phyloP scores from a whole-genome alignment of 352 stramenopile genomes.

The Phytophthora kernoviae region DNA sequence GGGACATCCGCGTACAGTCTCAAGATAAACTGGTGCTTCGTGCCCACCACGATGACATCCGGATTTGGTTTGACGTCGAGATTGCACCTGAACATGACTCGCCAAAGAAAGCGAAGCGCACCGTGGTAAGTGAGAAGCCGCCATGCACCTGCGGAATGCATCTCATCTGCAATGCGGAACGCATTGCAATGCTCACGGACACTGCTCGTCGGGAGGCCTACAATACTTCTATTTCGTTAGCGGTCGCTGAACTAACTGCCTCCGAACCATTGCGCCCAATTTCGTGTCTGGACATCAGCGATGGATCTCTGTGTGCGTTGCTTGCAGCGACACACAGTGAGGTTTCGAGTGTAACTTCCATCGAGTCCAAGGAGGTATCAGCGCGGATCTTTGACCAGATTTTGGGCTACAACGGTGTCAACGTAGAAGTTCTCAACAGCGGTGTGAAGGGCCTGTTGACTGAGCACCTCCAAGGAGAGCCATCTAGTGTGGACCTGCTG shows the following conservation, averaged over 20 bases:
- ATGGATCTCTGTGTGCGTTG: constrained; percentile 71
- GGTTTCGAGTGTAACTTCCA: constrained; percentile 61
- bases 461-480: constrained; percentile 62
- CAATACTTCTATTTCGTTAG: constrained; percentile 30
- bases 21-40: constrained; percentile 46
- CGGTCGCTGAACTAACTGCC: constrained; percentile 20
- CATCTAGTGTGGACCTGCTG: constrained; percentile 56
- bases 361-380: constrained; percentile 86
- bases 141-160: constrained; percentile 79
- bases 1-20: constrained; percentile 24
- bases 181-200: constrained; percentile 77
- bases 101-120: constrained; percentile 43
- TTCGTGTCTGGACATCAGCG: constrained; percentile 74
- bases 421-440: constrained; percentile 66
- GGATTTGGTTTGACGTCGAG: constrained; percentile 82
- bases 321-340: constrained; percentile 53
- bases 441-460: constrained; percentile 67
- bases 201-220: constrained; percentile 47
- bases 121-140: constrained; percentile 42
- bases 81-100: constrained; percentile 9
- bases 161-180: constrained; percentile 81
- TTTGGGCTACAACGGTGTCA: constrained; percentile 48
- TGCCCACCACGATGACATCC: constrained; percentile 74
- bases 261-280: constrained; percentile 28
- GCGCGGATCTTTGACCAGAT: constrained; percentile 79